Evolutionary conservation across 345 rosid genomes (phyloP), one percentile per base, ranked within the genome.

Genomic region (Excoecaria agallocha): DNA sequence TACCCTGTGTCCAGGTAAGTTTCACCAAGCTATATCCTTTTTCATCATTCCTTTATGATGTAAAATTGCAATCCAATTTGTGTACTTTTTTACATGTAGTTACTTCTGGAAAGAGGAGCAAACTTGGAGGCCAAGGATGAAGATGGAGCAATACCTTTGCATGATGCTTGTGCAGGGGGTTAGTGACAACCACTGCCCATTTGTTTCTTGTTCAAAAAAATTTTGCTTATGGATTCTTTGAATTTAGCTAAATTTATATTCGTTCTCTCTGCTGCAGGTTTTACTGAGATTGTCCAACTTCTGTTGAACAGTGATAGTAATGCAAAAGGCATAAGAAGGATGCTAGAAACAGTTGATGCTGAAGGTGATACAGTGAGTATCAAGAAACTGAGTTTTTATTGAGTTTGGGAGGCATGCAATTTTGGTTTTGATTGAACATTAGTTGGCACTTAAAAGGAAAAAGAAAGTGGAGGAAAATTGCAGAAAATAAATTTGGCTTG

Each of bases 161-260:
- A 95, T 70, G 99, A 92, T 88, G 97, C 96, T 66, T 91, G 92
- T 84, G 95, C 97, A 0, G 95, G 81, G 71, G 98, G 98, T 94
- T 76, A 81, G 76, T 67, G 58, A 9, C 56, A 22, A 45, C 8
- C 20, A 19, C 13, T 51, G n/a, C 12, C 35, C 13, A 19, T 58
- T 30, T 35, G 15, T 24, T 41, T 58, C 3, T 25, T 59, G 56
- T 49, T 12, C 13, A 41, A 57, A 11, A 43, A 60, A 16, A 25
- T 15, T 69, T 48, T 37, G 10, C 20, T 15, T 9, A 6, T 11
- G 46, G 58, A 51, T 43, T 66, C 22, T 0, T 46, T 35, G 0
- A 54, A 22, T 13, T 20, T 8, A 3, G 15, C 7, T 58, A 12
- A 20, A 11, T 68, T 68, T 25, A 24, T 3, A 45, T 68, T 69